Evolutionary conservation across 2,329 filamentous ascomycete genomes (phyloP), one percentile per base, ranked within the genome.

Genomic region (Boeremia exigua): DNA sequence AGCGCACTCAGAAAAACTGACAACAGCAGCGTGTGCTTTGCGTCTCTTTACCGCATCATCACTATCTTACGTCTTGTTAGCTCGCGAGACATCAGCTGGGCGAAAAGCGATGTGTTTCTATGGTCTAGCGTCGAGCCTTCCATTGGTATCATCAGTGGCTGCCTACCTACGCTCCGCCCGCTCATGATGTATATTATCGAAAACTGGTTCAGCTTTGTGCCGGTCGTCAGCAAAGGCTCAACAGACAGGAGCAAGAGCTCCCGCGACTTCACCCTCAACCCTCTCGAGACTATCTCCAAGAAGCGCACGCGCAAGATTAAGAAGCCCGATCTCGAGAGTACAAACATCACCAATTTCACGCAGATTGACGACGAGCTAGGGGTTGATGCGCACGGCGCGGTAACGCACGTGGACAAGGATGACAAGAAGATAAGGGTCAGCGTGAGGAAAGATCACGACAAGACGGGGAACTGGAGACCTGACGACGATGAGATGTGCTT

Each of bases 401-500:
- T 38, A 6, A 29, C 40, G 11, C 14, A 9, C 6, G 44, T 28
- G 10, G 25, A 14, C 29, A 44, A 44, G 17, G 29, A 33, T 30
- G 42, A 44, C 11, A 44, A 44, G 42, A 44, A 44, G 29, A 25
- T n/a, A 44, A 44, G 29, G 29, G 42, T 44, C 10, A 44, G 42
- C 42, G 7, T 33, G 8, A 44, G 19, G 25, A 46, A 46, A 5
- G 33, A 53, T 15, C 17, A 50, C 15, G 61, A 63, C 15, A 27
- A 56, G 25, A 62, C 59, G 25, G 47, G 54, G 8, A 54, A 25
- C 28, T 62, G 54, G 54, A 53, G 61, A 17, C 58, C 55, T 7
- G 63, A 65, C 34, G 63, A 66, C 6, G 63, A 66, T 47, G 61
- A 64, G 28, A 63, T 64, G 34, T 62, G 62, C 30, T 47, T 65